Evolutionary conservation across 2,329 filamentous ascomycete species (phyloP).

Genomic region (Pseudogymnoascus sp.): DNA sequence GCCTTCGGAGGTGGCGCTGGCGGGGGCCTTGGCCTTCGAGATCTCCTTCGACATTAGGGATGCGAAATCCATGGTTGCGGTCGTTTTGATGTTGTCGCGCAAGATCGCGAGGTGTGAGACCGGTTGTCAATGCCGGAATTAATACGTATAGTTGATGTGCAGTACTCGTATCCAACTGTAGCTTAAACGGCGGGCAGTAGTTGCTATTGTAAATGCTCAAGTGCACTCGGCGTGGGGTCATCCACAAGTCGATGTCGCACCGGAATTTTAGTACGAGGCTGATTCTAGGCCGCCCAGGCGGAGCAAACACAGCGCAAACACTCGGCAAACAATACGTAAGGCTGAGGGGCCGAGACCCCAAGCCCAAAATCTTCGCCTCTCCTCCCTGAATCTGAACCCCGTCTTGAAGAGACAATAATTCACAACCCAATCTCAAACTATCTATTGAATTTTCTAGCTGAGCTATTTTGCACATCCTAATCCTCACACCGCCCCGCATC

Average conservation of each 20-base stretch:
- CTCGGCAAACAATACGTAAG: not conserved
- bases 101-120: not conserved
- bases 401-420: not conserved
- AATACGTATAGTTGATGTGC: not conserved
- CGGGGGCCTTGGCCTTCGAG: slow-evolving; percentile 59
- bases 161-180: not conserved
- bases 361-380: not conserved
- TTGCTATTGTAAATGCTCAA: slow-evolving; percentile 8
- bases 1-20: slow-evolving; percentile 27
- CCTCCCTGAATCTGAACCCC: not conserved
- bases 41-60: slow-evolving; percentile 90
- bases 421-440: not conserved
- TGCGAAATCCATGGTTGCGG: slow-evolving; percentile 79
- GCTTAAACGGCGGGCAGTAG: not conserved
- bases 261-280: slow-evolving; percentile 7
- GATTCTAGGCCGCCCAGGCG: not conserved
- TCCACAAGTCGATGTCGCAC: not conserved
- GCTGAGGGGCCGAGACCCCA: slow-evolving; percentile 8
- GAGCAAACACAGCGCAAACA: slow-evolving; percentile 1
- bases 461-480: not conserved
- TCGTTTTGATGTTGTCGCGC: not conserved
- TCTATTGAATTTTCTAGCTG: not conserved
- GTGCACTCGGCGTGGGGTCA: not conserved
- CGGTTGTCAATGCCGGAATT: not conserved
- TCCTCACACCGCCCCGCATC: not conserved